These are phyloP conservation scores for Neurospora intermedia DNA, from an alignment of 495 filamentous ascomycete species.

Conservation along the genomic window DNA sequence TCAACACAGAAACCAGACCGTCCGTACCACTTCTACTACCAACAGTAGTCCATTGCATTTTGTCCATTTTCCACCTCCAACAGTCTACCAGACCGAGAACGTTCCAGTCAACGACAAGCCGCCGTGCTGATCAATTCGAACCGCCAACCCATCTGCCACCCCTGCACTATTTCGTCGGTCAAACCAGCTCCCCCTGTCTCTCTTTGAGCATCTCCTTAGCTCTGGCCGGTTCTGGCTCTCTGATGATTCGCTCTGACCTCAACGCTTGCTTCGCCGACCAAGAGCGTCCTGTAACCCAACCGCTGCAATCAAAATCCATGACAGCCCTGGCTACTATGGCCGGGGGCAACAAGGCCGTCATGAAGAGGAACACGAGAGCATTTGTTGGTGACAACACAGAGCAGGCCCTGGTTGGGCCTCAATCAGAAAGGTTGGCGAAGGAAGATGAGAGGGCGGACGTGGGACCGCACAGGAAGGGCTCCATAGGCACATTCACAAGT, in stretches of 20 bases:
- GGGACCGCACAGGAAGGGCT: constrained; percentile 3
- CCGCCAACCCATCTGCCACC: neutral
- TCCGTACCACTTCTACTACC: neutral
- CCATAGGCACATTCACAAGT: constrained; percentile 6
- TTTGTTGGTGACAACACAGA: constrained; percentile 16
- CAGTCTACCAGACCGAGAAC: neutral
- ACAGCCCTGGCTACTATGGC: constrained; percentile 6
- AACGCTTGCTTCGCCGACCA: neutral
- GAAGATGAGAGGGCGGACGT: constrained; percentile 5
- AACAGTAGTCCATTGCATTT: neutral
- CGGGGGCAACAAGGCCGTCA: constrained; percentile 10
- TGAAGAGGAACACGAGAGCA: constrained; percentile 15
- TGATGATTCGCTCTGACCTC: neutral
- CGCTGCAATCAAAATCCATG: neutral
- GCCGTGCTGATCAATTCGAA: neutral
- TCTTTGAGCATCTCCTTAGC: neutral
- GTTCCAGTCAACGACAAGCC: neutral
- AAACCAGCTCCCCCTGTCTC: neutral
- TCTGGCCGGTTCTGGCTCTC: neutral
- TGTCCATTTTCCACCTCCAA: neutral
- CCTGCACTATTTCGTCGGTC: neutral
- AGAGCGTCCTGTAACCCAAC: neutral
- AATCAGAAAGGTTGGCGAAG: neutral
- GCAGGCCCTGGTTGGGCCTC: constrained; percentile 1
- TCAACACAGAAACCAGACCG: neutral